Percentiles rank a stretch among this genome's conserved stretches.
These are phyloP conservation scores for Mucor sp. DNA, from an alignment of 371 early-diverging fungal species.

Conservation along the genomic window DNA sequence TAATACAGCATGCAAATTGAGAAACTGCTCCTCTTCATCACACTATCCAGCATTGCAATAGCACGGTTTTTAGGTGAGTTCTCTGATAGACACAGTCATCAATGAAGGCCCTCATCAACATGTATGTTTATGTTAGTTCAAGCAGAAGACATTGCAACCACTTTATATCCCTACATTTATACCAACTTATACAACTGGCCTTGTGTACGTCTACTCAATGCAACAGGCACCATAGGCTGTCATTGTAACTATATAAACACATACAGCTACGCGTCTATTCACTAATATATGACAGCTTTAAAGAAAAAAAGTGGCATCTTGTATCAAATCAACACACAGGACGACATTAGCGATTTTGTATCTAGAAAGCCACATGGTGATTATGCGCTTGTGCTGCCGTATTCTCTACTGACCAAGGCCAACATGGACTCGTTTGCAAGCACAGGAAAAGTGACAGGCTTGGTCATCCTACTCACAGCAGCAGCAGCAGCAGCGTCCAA, in stretches of 20 bases:
- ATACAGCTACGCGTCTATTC: neutral
- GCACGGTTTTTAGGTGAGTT: neutral
- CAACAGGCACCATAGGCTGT: slow-evolving; percentile 62
- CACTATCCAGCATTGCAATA: slow-evolving; percentile 10
- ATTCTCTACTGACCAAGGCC: slow-evolving; percentile 53
- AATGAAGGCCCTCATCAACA: neutral
- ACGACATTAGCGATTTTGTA: slow-evolving; percentile 54
- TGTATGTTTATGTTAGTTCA: neutral
- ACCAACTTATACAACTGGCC: slow-evolving; percentile 57
- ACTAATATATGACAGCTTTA: slow-evolving; percentile 12
- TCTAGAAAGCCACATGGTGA: slow-evolving; percentile 27
- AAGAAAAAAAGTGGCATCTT: slow-evolving; percentile 59
- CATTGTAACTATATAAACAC: slow-evolving; percentile 38
- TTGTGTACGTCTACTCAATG: slow-evolving; percentile 63
- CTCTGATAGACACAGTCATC: neutral
- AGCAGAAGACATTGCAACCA: slow-evolving; percentile 47
- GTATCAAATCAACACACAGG: slow-evolving; percentile 51
- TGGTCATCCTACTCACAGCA: slow-evolving; percentile 22
- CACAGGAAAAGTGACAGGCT: slow-evolving; percentile 25
- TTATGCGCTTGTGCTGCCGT: slow-evolving; percentile 67
- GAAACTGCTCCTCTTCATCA: slow-evolving; percentile 8
- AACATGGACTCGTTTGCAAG: slow-evolving; percentile 25
- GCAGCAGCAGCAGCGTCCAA: neutral
- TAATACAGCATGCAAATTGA: slow-evolving; percentile 8
- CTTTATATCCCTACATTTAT: slow-evolving; percentile 54